Conservation (phyloP, 495 filamentous ascomycete species). For the Rostrohypoxylon terebratum region DNA sequence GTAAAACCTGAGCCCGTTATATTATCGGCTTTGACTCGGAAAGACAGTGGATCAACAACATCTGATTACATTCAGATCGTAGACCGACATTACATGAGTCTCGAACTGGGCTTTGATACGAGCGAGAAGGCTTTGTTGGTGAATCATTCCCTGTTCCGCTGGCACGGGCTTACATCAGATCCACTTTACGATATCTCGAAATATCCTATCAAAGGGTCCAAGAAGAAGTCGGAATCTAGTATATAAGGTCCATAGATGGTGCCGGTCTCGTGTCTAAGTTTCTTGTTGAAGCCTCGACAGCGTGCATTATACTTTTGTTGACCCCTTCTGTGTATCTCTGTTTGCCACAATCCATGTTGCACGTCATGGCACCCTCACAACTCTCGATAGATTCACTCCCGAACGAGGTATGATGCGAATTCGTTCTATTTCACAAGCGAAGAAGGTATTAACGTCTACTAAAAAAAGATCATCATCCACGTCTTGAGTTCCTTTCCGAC, state of each 20-base stretch:
- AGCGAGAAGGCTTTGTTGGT: background rate
- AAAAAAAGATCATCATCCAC: constrained; percentile 71
- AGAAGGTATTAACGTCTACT: constrained; percentile 27
- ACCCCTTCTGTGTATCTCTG: constrained; percentile 48
- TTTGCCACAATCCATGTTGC: constrained; percentile 47
- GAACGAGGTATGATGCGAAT: constrained; percentile 56
- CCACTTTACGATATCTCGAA: constrained; percentile 21
- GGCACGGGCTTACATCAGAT: constrained; percentile 23
- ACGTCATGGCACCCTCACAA: constrained; percentile 47
- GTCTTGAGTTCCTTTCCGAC: constrained; percentile 73
- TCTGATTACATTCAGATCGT: constrained; percentile 33
- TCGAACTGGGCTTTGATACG: constrained; percentile 11
- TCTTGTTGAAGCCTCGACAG: constrained; percentile 33
- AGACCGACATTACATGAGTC: constrained; percentile 32
- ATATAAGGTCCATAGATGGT: constrained; percentile 36
- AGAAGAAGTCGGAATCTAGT: constrained; percentile 14
- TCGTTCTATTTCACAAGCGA: background rate
- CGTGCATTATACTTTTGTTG: constrained; percentile 46
- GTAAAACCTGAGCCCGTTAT: constrained; percentile 36
- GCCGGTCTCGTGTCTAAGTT: background rate
- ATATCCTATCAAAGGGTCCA: constrained; percentile 12
- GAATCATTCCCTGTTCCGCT: background rate
- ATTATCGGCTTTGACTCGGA: constrained; percentile 38
- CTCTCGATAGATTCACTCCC: constrained; percentile 54
- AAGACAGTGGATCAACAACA: constrained; percentile 39